Evolutionary conservation across 257 asterid species (phyloP).

Genomic region (Primulina huaijiensis): DNA sequence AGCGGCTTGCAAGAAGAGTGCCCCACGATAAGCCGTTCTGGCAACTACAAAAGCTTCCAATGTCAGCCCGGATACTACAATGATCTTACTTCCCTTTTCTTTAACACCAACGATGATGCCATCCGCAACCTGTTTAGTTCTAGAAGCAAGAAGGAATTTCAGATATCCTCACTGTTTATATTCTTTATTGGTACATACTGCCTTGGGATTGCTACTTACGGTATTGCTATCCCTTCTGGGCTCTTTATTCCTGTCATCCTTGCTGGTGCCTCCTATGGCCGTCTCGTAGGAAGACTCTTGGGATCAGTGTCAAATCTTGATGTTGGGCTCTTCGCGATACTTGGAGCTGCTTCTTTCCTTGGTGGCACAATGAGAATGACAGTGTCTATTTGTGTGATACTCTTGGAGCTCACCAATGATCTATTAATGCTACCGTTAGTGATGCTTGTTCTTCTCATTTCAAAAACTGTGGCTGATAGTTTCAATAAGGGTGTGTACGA

Average conservation of each 20-base stretch:
- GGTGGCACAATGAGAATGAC: slow-evolving; percentile 99
- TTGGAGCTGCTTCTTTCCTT: slow-evolving; percentile 96
- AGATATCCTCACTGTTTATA: slow-evolving; percentile 50
- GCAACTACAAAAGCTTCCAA: slow-evolving; percentile 80
- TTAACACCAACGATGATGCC: slow-evolving; percentile 89
- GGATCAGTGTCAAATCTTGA: slow-evolving; percentile 65
- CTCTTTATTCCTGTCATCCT: slow-evolving; percentile 96
- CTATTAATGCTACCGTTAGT: slow-evolving; percentile 83
- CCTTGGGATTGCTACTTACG: slow-evolving; percentile 83
- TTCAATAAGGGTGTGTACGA: slow-evolving; percentile 89
- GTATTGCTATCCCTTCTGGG: slow-evolving; percentile 95
- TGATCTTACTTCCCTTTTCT: slow-evolving; percentile 86
- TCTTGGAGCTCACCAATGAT: slow-evolving; percentile 83
- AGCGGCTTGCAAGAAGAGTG: slow-evolving; percentile 46
- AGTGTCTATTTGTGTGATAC: slow-evolving; percentile 86
- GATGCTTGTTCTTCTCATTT: slow-evolving; percentile 90
- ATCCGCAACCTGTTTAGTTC: slow-evolving; percentile 78
- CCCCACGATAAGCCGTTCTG: slow-evolving; percentile 71
- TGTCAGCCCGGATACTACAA: slow-evolving; percentile 75
- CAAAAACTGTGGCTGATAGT: slow-evolving; percentile 85
- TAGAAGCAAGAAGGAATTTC: slow-evolving; percentile 45
- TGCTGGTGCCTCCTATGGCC: slow-evolving; percentile 98
- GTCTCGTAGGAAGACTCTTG: slow-evolving; percentile 66
- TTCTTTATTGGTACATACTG: slow-evolving; percentile 57
- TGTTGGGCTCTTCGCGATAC: slow-evolving; percentile 73